Percentiles rank a stretch among this genome's conserved stretches.
phyloP scores from a whole-genome alignment of 441 rosid species.

The Geranium incanum region DNA sequence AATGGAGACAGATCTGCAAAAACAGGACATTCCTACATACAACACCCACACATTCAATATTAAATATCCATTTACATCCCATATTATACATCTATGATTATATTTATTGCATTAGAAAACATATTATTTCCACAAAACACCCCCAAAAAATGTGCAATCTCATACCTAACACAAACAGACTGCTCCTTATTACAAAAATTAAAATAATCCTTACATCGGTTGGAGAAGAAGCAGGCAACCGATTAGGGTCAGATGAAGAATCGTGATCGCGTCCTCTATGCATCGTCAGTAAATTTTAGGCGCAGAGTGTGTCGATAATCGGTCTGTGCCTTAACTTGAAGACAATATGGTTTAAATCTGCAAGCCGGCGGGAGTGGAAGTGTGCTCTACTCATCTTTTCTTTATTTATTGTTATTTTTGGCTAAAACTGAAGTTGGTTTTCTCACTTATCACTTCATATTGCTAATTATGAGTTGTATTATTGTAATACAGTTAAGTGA shows the following conservation, averaged over 20 bases:
- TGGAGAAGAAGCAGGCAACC: neutral
- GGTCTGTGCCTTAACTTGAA: neutral
- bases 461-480: no score
- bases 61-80: no score
- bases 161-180: no score
- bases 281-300: neutral
- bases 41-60: neutral
- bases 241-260: neutral
- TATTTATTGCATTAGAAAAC: no score
- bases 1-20: neutral
- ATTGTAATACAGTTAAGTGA: no score
- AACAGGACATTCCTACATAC: neutral
- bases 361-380: no score
- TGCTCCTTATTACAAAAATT: no score
- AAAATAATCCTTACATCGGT: neutral
- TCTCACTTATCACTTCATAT: no score
- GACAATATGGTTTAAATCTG: neutral
- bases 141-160: no score
- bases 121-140: no score
- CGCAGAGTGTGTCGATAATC: neutral
- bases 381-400: neutral
- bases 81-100: no score
- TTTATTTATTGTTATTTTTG: neutral
- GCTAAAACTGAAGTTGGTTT: neutral
- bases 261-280: neutral